Conservation (phyloP, 352 stramenopile species). For the Globisporangium perplexum region DNA sequence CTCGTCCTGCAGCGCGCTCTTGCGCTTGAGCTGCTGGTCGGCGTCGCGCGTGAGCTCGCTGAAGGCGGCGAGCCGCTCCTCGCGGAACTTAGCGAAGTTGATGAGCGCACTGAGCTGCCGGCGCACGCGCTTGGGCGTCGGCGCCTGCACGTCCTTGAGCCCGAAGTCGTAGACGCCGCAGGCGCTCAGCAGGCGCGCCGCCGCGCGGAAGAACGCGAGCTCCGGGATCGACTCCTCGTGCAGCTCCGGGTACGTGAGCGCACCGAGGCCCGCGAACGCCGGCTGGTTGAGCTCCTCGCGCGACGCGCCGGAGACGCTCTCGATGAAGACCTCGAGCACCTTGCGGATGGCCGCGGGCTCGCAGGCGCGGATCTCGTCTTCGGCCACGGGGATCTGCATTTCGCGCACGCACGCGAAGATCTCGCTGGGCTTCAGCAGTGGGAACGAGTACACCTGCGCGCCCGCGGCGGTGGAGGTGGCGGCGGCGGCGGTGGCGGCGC, state of each 20-base stretch:
- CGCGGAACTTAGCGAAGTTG: constrained; percentile 96
- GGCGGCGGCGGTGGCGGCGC: not conserved
- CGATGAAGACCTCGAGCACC: constrained; percentile 88
- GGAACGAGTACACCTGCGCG: constrained; percentile 78
- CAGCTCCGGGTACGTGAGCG: constrained; percentile 87
- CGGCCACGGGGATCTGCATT: constrained; percentile 85
- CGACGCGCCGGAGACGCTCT: constrained; percentile 85
- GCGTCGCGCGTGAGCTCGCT: constrained; percentile 73
- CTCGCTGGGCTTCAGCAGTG: constrained; percentile 90
- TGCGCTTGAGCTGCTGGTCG: constrained; percentile 41
- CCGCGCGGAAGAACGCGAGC: constrained; percentile 89
- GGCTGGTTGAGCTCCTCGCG: constrained; percentile 91
- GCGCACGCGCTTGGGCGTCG: constrained; percentile 87
- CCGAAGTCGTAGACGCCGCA: constrained; percentile 94
- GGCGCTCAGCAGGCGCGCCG: constrained; percentile 85
- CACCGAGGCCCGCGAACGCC: constrained; percentile 74
- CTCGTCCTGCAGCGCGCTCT: constrained; percentile 51
- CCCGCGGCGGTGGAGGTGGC: not conserved
- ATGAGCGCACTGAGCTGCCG: constrained; percentile 94
- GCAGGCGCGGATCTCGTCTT: constrained; percentile 85
- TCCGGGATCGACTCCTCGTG: constrained; percentile 93
- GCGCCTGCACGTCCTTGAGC: constrained; percentile 88
- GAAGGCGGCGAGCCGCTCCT: constrained; percentile 90
- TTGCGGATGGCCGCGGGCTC: constrained; percentile 69
- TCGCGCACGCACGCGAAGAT: constrained; percentile 92